phyloP scores from a whole-genome alignment of 371 early-diverging fungal genomes.

The Apophysomyces variabilis region DNA sequence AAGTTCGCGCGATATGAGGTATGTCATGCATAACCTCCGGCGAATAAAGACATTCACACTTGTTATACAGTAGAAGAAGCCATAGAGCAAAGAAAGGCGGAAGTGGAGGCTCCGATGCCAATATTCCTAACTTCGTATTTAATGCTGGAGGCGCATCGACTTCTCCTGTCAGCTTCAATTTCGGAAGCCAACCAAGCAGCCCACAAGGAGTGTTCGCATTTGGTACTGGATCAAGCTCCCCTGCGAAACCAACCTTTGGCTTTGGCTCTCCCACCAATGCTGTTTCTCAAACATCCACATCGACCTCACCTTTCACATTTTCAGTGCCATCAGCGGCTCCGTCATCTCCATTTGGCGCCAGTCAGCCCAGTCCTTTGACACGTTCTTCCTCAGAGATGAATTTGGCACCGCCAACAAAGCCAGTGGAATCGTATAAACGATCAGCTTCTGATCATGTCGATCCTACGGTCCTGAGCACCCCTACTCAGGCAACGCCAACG shows the following conservation, averaged over 20 bases:
- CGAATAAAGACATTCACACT: not conserved
- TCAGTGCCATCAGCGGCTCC: not conserved
- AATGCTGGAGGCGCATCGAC: constrained; percentile 6
- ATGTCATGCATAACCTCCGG: not conserved
- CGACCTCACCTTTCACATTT: constrained; percentile 4
- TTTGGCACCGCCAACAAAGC: not conserved
- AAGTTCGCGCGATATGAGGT: constrained; percentile 9
- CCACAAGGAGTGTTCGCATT: constrained; percentile 13
- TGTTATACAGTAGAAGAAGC: constrained; percentile 13
- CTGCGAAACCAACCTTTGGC: constrained; percentile 8
- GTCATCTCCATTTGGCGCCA: not conserved
- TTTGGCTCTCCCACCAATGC: not conserved
- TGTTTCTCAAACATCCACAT: not conserved
- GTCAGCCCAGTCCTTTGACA: not conserved
- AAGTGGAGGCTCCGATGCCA: constrained; percentile 16
- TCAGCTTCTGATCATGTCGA: constrained; percentile 7
- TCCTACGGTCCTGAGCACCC: not conserved
- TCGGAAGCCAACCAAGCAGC: constrained; percentile 14
- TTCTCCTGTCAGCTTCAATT: constrained; percentile 9
- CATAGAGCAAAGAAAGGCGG: constrained; percentile 19
- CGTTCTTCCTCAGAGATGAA: constrained; percentile 4
- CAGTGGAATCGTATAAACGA: constrained; percentile 5
- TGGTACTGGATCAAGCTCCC: not conserved
- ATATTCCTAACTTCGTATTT: constrained; percentile 19
- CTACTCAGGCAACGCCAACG: not conserved